Evolutionary conservation across 805 yeast species (phyloP).

Genomic region (Ogataea ganodermae): DNA sequence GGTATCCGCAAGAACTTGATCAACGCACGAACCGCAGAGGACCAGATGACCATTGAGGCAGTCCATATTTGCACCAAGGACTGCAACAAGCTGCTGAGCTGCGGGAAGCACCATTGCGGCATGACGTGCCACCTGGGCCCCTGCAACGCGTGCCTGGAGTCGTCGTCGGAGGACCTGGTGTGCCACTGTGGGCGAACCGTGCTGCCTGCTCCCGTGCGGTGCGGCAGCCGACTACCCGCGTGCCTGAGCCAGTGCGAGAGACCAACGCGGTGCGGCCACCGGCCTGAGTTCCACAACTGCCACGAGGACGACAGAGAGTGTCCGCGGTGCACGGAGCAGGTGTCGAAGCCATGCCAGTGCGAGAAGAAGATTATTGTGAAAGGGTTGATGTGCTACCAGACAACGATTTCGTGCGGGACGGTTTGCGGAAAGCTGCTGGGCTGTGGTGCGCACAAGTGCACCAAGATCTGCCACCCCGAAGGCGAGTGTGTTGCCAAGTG

Average conservation of each 20-base stretch:
- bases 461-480: conserved; percentile 53
- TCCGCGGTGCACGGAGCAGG: conserved; percentile 68
- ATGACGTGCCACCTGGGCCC: conserved; percentile 78
- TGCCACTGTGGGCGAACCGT: conserved; percentile 83
- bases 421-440: conserved; percentile 54
- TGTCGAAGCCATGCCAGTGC: conserved; percentile 34
- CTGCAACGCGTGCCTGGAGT: conserved; percentile 78
- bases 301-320: conserved; percentile 67
- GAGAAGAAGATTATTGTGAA: conserved; percentile 42
- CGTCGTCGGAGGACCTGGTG: conserved; percentile 73
- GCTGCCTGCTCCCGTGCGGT: conserved; percentile 78
- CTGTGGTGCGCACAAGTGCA: conserved; percentile 55
- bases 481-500: conserved; percentile 66
- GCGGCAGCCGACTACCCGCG: conserved; percentile 68
- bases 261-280: conserved; percentile 66
- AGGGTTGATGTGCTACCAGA: conserved; percentile 70
- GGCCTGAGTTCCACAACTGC: conserved; percentile 68
- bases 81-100: conserved; percentile 62
- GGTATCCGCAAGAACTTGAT: conserved; percentile 46
- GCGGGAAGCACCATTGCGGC: conserved; percentile 68
- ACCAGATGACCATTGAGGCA: conserved; percentile 64
- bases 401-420: conserved; percentile 66
- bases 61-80: conserved; percentile 69
- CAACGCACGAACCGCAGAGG: conserved; percentile 44
- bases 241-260: conserved; percentile 70